Conservation (phyloP, 2,329 filamentous ascomycete species). For the Paraphaeosphaeria minitans region DNA sequence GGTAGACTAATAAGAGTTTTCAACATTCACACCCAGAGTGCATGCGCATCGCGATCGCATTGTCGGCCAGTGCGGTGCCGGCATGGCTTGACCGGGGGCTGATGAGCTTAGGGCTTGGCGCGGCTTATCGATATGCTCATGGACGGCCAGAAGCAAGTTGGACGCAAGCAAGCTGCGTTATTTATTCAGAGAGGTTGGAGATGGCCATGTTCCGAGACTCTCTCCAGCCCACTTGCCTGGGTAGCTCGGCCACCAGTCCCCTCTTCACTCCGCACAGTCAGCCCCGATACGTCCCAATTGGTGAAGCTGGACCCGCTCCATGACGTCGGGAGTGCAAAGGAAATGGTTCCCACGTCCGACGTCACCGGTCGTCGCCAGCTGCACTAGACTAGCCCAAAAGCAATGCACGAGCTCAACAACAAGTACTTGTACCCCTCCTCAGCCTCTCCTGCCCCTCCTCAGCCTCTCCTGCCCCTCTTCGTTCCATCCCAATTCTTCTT, state of each 20-base stretch:
- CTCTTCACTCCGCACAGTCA: conserved; percentile 22
- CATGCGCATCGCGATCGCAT: background rate
- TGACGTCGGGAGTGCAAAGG: conserved; percentile 25
- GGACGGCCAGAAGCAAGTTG: conserved; percentile 4
- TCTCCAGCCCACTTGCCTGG: conserved; percentile 1
- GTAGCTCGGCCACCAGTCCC: conserved; percentile 10
- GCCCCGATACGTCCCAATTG: conserved; percentile 29
- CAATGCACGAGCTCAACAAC: conserved; percentile 24
- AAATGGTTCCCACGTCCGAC: conserved; percentile 35
- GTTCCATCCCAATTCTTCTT: conserved; percentile 16
- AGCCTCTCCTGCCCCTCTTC: conserved; percentile 28
- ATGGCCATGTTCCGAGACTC: too few species aligned
- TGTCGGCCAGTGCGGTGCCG: conserved; percentile 1
- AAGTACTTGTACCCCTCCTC: conserved; percentile 43
- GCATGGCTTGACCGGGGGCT: background rate
- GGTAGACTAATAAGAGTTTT: too few species aligned
- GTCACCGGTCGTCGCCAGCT: conserved; percentile 34
- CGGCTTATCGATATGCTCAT: conserved; percentile 2
- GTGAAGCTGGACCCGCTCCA: conserved; percentile 21
- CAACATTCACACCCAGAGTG: background rate
- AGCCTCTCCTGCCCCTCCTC: conserved; percentile 40
- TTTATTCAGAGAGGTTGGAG: too few species aligned
- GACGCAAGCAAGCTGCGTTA: too few species aligned
- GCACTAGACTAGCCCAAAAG: conserved; percentile 32
- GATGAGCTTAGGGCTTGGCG: background rate